Conservation (phyloP, 257 asterid genomes). For the Petrea volubilis region DNA sequence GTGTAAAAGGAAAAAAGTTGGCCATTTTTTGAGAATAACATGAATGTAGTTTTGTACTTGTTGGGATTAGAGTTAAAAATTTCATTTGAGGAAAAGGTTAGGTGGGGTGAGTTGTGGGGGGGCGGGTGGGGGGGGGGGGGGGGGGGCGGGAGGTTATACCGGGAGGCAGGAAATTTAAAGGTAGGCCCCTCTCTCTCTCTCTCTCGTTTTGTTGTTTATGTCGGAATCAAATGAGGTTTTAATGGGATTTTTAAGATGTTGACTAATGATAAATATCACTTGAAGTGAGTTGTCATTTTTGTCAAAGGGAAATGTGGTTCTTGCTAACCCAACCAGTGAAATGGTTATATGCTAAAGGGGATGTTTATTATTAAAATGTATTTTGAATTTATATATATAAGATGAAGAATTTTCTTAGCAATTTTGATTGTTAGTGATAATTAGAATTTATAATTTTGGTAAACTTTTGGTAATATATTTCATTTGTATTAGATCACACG, state of each 20-base stretch:
- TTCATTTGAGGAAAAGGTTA: not conserved
- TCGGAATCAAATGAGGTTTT: slow-evolving; percentile 35
- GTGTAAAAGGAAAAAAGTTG: not conserved
- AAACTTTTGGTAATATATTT: not conserved
- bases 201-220: slow-evolving; percentile 14
- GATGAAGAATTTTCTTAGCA: not conserved
- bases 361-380: not conserved
- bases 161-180: slow-evolving; percentile 18
- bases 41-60: slow-evolving; percentile 33
- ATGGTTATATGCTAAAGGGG: not conserved
- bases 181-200: slow-evolving; percentile 24
- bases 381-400: not conserved
- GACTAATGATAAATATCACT: slow-evolving; percentile 18
- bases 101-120: no score
- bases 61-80: slow-evolving; percentile 23
- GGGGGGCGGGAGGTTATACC: not conserved
- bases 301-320: slow-evolving; percentile 11
- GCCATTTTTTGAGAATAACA: slow-evolving; percentile 7
- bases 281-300: slow-evolving; percentile 17
- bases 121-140: not conserved
- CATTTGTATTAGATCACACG: no score
- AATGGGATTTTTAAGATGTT: slow-evolving; percentile 21
- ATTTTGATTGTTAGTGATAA: not conserved
- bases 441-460: not conserved
- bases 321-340: not conserved